Evolutionary conservation across 2,329 filamentous ascomycete genomes (phyloP).

Genomic region (Fusarium hainanense): DNA sequence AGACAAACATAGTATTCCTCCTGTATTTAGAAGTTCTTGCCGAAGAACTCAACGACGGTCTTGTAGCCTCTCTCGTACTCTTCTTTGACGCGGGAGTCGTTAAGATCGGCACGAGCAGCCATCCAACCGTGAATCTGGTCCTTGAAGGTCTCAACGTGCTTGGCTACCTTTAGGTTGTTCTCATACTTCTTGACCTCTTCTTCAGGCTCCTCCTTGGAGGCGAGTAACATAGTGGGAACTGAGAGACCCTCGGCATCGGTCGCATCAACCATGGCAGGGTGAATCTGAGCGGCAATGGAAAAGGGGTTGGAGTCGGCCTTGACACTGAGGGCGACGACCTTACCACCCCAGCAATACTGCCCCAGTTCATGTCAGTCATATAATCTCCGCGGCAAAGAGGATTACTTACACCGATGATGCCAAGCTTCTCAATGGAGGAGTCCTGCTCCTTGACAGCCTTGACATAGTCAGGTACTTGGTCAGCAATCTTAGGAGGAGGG

Average conservation of each 20-base stretch:
- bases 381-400: neutral
- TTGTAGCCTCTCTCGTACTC: constrained; percentile 73
- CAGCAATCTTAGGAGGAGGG: constrained; percentile 60
- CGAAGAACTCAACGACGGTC: constrained; percentile 68
- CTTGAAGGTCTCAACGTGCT: constrained; percentile 72
- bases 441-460: constrained; percentile 64
- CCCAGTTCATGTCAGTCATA: neutral
- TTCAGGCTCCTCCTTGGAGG: constrained; percentile 71
- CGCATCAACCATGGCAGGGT: constrained; percentile 73
- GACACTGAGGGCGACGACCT: constrained; percentile 66
- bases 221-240: constrained; percentile 71
- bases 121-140: constrained; percentile 81
- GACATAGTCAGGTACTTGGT: constrained; percentile 65
- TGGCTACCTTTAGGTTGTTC: constrained; percentile 62
- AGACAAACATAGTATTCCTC: neutral
- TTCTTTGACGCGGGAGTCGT: constrained; percentile 65
- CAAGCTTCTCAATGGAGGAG: constrained; percentile 68
- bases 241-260: constrained; percentile 69
- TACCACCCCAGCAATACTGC: constrained; percentile 78
- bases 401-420: constrained; percentile 66
- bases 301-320: constrained; percentile 67
- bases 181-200: constrained; percentile 68
- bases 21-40: constrained; percentile 58
- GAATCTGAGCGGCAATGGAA: constrained; percentile 61
- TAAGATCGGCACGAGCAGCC: constrained; percentile 72